Percentiles rank a stretch among this genome's conserved stretches.
phyloP scores from a whole-genome alignment of 116 monocot genomes.

The Posidonia oceanica region DNA sequence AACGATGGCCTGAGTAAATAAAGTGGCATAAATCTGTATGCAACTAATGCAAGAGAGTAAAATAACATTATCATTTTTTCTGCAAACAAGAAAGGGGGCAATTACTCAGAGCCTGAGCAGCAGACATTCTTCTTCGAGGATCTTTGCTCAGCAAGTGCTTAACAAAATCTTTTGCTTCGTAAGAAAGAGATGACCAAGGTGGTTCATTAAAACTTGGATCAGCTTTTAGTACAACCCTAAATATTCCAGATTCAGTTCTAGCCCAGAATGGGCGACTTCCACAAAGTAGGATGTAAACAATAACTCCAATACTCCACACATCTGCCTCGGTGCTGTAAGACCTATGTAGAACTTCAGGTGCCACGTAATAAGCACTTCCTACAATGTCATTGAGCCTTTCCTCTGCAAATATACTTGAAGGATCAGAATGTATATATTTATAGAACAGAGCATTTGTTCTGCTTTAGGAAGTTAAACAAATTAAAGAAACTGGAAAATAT shows the following conservation, averaged over 20 bases:
- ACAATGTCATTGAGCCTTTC: conserved; percentile 90
- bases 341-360: conserved; percentile 82
- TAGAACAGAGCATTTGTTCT: neutral
- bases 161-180: conserved; percentile 81
- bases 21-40: neutral
- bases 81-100: neutral
- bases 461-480: neutral
- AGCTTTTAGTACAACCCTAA: conserved; percentile 69
- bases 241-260: conserved; percentile 87
- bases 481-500: neutral
- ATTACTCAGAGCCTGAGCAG: conserved; percentile 73
- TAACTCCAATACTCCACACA: conserved; percentile 88
- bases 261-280: conserved; percentile 95
- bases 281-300: conserved; percentile 80
- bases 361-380: conserved; percentile 95
- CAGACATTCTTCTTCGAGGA: conserved; percentile 79
- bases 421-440: neutral
- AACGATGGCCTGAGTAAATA: conserved; percentile 59
- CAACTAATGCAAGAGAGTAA: neutral
- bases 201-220: conserved; percentile 61
- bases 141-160: conserved; percentile 72
- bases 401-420: conserved; percentile 31
- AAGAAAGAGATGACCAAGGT: conserved; percentile 71
- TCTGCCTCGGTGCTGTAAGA: conserved; percentile 80
- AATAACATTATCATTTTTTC: neutral